These are phyloP conservation scores for Rhizophagus sp. DNA, from an alignment of 192 early-diverging fungal genomes.

Conservation along the genomic window DNA sequence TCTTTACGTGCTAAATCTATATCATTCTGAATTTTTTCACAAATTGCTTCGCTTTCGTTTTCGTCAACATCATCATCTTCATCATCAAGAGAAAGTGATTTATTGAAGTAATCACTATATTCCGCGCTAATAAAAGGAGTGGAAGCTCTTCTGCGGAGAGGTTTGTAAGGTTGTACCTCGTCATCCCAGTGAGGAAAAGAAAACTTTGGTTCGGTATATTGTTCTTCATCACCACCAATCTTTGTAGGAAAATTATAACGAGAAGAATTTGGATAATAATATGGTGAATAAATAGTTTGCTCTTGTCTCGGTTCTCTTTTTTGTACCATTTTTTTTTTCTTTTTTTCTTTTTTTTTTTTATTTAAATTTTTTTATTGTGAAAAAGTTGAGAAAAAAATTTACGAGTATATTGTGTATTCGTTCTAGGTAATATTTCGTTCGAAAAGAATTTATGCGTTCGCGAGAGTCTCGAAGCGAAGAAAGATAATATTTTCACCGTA, in stretches of 20 bases:
- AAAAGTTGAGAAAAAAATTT: too few species aligned
- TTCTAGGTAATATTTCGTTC: too few species aligned
- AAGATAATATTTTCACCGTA: too few species aligned
- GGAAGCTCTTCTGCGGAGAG: slow-evolving; percentile 9
- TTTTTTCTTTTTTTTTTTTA: too few species aligned
- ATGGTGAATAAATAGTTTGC: slow-evolving; percentile 14
- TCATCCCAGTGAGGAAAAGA: slow-evolving; percentile 24
- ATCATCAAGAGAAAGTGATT: neutral
- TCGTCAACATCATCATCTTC: neutral
- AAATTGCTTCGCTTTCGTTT: neutral
- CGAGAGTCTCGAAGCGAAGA: too few species aligned
- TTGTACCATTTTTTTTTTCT: neutral
- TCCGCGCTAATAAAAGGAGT: neutral
- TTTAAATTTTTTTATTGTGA: neutral
- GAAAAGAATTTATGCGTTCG: too few species aligned
- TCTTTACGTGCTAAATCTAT: slow-evolving; percentile 10
- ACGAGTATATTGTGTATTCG: too few species aligned
- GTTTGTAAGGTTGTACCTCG: slow-evolving; percentile 3
- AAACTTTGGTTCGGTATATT: slow-evolving; percentile 15
- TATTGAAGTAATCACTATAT: neutral
- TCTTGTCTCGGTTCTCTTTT: slow-evolving; percentile 10
- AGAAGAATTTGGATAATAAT: slow-evolving; percentile 27
- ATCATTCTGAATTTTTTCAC: slow-evolving; percentile 15
- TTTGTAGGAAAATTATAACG: slow-evolving; percentile 23
- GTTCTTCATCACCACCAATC: slow-evolving; percentile 23